Percentiles rank a stretch among this genome's conserved stretches.
Evolutionary conservation across 495 filamentous ascomycete species (phyloP).

Genomic region (Talaromyces liani): DNA sequence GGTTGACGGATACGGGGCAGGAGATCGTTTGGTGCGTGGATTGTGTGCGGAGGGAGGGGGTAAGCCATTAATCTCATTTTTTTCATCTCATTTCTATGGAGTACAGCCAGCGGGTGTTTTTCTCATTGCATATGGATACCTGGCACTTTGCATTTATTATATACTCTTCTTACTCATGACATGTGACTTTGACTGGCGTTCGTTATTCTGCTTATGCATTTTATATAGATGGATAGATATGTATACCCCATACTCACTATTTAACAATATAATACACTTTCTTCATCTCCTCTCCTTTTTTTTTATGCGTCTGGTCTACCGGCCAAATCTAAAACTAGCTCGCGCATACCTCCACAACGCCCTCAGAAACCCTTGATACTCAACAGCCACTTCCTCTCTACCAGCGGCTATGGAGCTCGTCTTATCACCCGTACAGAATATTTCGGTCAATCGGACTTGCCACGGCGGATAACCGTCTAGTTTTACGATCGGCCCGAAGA

Average conservation of each 20-base stretch:
- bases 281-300: neutral
- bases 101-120: neutral
- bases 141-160: neutral
- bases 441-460: conserved; percentile 92
- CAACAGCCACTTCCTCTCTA: conserved; percentile 50
- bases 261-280: neutral
- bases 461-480: conserved; percentile 92
- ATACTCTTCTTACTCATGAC: neutral
- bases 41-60: conserved; percentile 19
- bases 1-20: conserved; percentile 29
- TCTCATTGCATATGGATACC: neutral
- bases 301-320: conserved; percentile 35
- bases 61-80: neutral
- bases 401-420: conserved; percentile 27
- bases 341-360: conserved; percentile 77
- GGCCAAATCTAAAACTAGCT: conserved; percentile 83
- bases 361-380: conserved; percentile 86
- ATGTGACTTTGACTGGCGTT: neutral
- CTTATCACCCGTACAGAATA: conserved; percentile 55
- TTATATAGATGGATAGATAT: neutral
- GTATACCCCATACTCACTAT: neutral
- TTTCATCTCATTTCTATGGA: neutral
- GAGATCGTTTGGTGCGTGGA: conserved; percentile 35
- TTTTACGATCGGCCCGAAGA: conserved; percentile 74
- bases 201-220: neutral